Evolutionary conservation across 2,329 filamentous ascomycete species (phyloP).

Genomic region (Epichloe sp.): DNA sequence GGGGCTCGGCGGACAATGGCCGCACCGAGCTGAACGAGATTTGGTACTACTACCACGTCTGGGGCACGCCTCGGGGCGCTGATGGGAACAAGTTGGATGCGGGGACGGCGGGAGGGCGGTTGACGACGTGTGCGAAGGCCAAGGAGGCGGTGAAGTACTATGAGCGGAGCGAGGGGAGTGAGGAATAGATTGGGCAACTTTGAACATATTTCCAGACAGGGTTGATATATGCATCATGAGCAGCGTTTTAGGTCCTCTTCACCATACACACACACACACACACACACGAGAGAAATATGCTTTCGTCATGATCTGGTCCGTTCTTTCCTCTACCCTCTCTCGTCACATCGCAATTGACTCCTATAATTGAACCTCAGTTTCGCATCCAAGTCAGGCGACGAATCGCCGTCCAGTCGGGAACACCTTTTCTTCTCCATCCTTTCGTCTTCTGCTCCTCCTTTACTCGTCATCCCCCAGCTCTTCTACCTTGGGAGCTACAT

Average conservation of each 20-base stretch:
- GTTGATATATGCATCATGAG: neutral
- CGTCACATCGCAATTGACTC: neutral
- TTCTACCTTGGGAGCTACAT: slow-evolving; percentile 39
- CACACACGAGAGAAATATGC: neutral
- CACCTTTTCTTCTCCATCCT: no score
- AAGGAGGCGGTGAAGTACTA: slow-evolving; percentile 41
- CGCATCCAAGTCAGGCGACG: neutral
- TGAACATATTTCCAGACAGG: no score
- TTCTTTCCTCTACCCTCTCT: neutral
- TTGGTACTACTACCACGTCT: slow-evolving; percentile 54
- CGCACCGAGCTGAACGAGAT: slow-evolving; percentile 45
- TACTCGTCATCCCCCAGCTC: slow-evolving; percentile 39
- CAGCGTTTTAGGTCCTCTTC: neutral
- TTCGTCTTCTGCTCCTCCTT: neutral
- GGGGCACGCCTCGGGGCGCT: slow-evolving; percentile 41
- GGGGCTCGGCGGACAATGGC: slow-evolving; percentile 40
- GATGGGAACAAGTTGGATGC: slow-evolving; percentile 30
- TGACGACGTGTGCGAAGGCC: slow-evolving; percentile 42
- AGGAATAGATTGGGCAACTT: slow-evolving; percentile 4
- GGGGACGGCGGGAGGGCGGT: slow-evolving; percentile 32
- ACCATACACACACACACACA: neutral
- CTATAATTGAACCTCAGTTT: no score
- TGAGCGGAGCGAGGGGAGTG: slow-evolving; percentile 27
- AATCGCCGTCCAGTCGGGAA: neutral
- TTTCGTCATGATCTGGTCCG: neutral